Percentiles rank a stretch among this genome's conserved stretches.
These are phyloP conservation scores for Talaromyces islandicus DNA, from an alignment of 2,329 filamentous ascomycete genomes.

Conservation along the genomic window DNA sequence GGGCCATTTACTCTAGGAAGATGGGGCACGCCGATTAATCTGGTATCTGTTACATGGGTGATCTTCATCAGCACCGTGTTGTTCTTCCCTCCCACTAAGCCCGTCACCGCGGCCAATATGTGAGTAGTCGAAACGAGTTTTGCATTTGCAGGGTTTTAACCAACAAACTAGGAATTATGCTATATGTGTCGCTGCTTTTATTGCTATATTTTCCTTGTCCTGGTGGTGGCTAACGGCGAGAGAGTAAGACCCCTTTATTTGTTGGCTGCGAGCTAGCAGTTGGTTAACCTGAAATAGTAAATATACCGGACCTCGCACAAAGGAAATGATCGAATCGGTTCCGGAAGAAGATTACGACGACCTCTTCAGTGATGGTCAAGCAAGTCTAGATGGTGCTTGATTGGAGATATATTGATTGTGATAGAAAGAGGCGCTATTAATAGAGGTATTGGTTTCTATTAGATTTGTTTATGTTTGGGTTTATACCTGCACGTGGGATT, in stretches of 20 bases:
- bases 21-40: slow-evolving; percentile 52
- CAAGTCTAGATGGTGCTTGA: slow-evolving; percentile 5
- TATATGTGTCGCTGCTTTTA: slow-evolving; percentile 40
- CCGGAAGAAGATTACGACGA: slow-evolving; percentile 24
- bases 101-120: slow-evolving; percentile 47
- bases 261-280: background rate
- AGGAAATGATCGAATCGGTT: slow-evolving; percentile 39
- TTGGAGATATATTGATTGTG: background rate
- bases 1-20: slow-evolving; percentile 54
- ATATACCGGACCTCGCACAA: slow-evolving; percentile 56
- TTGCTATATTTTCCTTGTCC: slow-evolving; percentile 44
- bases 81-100: slow-evolving; percentile 46
- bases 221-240: slow-evolving; percentile 44
- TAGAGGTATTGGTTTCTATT: background rate
- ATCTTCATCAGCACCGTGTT: slow-evolving; percentile 58
- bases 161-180: slow-evolving; percentile 40
- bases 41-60: slow-evolving; percentile 55
- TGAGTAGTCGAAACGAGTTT: slow-evolving; percentile 14
- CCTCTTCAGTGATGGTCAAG: background rate
- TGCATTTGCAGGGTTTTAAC: background rate
- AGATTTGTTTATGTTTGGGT: background rate
- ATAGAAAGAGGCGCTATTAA: background rate
- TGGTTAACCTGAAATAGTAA: slow-evolving; percentile 32
- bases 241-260: slow-evolving; percentile 24
- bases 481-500: too few species aligned